A percentile compares a stretch with the other conserved stretches of the same genome.
Conservation (phyloP, 768 basidiomycete genomes). For the Galerina sulciceps region DNA sequence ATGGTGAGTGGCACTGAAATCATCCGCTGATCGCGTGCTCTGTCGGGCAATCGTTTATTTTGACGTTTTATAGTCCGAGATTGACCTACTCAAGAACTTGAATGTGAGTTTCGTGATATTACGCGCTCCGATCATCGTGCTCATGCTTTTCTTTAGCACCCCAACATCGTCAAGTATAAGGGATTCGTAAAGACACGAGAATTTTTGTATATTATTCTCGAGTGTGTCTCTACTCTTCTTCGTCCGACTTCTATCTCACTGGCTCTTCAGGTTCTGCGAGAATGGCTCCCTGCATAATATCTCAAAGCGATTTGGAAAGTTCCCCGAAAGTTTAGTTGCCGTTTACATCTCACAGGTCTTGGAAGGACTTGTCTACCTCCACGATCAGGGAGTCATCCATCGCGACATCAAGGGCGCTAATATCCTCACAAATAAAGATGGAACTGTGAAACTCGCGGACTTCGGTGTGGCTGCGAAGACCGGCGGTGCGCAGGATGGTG, state of each 20-base stretch:
- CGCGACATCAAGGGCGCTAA: constrained; percentile 99
- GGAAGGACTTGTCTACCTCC: constrained; percentile 94
- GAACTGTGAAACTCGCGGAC: constrained; percentile 97
- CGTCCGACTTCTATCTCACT: not conserved
- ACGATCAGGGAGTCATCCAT: constrained; percentile 99
- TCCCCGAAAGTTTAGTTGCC: constrained; percentile 94
- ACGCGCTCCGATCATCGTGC: constrained; percentile 1
- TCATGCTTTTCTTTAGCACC: constrained; percentile 58
- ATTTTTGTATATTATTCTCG: constrained; percentile 95
- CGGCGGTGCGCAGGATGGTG: constrained; percentile 79
- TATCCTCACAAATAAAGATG: constrained; percentile 98
- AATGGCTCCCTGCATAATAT: constrained; percentile 97
- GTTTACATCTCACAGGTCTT: constrained; percentile 97
- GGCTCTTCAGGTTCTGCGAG: constrained; percentile 80
- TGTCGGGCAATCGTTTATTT: constrained; percentile 18
- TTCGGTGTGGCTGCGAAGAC: constrained; percentile 92
- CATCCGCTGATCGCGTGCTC: not conserved
- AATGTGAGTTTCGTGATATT: constrained; percentile 57
- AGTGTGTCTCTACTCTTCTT: constrained; percentile 51
- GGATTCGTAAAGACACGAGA: constrained; percentile 96
- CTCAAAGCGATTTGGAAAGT: constrained; percentile 97
- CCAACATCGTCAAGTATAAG: constrained; percentile 99
- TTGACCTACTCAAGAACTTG: constrained; percentile 95
- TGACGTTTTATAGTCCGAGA: constrained; percentile 74
- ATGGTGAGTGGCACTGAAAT: constrained; percentile 66